A percentile compares a stretch with the other conserved stretches of the same genome.
Conservation (phyloP, 331 rosid species). For the Malus hybrid region DNA sequence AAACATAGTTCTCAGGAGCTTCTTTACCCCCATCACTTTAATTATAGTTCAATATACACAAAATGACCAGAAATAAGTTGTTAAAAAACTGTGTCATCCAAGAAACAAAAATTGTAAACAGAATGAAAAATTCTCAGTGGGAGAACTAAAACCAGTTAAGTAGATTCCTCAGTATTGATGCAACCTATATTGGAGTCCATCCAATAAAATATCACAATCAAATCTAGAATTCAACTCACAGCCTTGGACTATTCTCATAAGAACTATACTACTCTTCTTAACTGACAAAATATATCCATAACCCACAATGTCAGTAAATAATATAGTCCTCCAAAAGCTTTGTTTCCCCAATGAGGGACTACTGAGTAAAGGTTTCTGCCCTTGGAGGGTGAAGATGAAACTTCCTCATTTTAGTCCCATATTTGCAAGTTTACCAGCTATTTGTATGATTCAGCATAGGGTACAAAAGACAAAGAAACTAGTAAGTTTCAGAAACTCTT, state of each 20-base stretch:
- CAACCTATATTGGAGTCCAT: background rate
- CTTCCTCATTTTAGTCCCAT: background rate
- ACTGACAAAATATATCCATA: background rate
- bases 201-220: background rate
- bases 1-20: too few relatives aligned
- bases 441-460: background rate
- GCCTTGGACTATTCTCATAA: background rate
- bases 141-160: background rate
- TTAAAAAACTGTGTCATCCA: too few relatives aligned
- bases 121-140: background rate
- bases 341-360: background rate
- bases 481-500: background rate
- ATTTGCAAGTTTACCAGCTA: background rate
- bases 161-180: background rate
- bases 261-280: background rate
- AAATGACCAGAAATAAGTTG: background rate
- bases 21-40: too few relatives aligned
- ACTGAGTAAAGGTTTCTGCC: background rate
- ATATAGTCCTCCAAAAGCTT: background rate
- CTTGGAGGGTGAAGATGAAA: background rate
- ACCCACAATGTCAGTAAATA: background rate
- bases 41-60: too few relatives aligned
- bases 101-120: background rate
- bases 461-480: background rate
- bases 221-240: background rate